These are phyloP conservation scores for Rachicladosporium sp. DNA, from an alignment of 2,329 filamentous ascomycete genomes.

Conservation along the genomic window DNA sequence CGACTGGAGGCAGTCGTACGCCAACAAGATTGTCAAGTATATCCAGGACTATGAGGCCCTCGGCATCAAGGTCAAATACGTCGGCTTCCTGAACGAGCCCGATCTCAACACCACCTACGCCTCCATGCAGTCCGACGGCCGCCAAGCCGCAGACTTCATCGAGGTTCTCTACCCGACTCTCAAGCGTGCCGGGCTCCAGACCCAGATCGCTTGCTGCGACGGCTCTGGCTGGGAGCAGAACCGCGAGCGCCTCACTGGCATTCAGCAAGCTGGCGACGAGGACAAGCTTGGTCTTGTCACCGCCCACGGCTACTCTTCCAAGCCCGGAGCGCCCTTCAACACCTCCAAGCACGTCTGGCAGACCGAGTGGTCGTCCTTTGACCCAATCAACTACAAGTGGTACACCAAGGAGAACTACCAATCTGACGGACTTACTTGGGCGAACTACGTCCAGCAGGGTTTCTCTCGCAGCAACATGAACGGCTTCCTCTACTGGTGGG, in stretches of 20 bases:
- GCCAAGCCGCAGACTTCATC: conserved; percentile 41
- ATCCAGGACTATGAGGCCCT: conserved; percentile 29
- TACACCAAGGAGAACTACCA: conserved; percentile 31
- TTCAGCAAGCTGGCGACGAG: conserved; percentile 27
- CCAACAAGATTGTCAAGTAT: conserved; percentile 37
- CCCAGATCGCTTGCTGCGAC: conserved; percentile 34
- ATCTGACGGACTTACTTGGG: conserved; percentile 45
- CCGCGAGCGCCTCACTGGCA: conserved; percentile 10
- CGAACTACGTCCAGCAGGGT: conserved; percentile 40
- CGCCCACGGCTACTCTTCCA: conserved; percentile 30
- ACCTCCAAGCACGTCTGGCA: conserved; percentile 38
- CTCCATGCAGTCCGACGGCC: conserved; percentile 35
- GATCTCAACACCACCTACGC: conserved; percentile 32
- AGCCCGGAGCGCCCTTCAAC: conserved; percentile 28
- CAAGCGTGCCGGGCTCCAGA: conserved; percentile 24
- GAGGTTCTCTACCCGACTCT: conserved; percentile 31
- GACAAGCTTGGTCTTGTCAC: conserved; percentile 29
- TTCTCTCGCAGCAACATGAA: conserved; percentile 37
- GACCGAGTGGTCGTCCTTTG: conserved; percentile 39
- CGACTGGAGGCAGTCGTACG: conserved; percentile 39
- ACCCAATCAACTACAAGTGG: conserved; percentile 31
- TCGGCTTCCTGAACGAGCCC: conserved; percentile 37
- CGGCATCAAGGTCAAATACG: conserved; percentile 29
- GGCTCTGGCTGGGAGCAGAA: conserved; percentile 28
- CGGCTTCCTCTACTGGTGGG: conserved; percentile 46